These are phyloP conservation scores for Globisporangium spiculum DNA, from an alignment of 352 stramenopile species.

Conservation along the genomic window DNA sequence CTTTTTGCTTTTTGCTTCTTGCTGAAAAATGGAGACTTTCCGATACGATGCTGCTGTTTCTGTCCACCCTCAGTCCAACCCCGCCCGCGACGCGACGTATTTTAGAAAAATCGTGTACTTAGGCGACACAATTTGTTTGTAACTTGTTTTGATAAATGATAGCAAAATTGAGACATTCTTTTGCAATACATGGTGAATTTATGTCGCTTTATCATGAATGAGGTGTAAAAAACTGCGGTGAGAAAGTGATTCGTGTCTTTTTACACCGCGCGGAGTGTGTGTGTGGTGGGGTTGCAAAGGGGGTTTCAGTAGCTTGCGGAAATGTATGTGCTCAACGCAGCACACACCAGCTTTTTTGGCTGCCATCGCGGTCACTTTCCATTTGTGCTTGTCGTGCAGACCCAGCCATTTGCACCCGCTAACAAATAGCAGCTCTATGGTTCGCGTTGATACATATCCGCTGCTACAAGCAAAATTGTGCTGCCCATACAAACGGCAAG, in stretches of 20 bases:
- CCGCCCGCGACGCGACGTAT: background rate
- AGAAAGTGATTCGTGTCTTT: conserved; percentile 12
- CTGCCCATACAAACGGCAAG: conserved; percentile 5
- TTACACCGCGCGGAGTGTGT: background rate
- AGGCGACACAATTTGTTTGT: too few relatives aligned
- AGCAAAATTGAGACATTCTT: background rate
- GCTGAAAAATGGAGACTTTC: conserved; percentile 3
- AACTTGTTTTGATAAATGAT: background rate
- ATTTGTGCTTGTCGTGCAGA: background rate
- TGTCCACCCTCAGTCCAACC: background rate
- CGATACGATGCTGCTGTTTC: background rate
- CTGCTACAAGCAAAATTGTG: background rate
- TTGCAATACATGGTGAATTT: background rate
- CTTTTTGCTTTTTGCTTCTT: background rate
- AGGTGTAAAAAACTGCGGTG: background rate
- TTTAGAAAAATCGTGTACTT: background rate
- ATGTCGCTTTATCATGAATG: background rate
- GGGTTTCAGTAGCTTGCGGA: conserved; percentile 7
- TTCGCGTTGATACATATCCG: background rate
- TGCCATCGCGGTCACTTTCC: background rate
- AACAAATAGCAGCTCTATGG: background rate
- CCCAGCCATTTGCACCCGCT: background rate
- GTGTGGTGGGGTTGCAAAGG: background rate
- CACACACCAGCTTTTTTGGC: background rate
- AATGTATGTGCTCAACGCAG: background rate